Evolutionary conservation across 306 rosid genomes (phyloP).

Genomic region (Adenanthera pavonina): DNA sequence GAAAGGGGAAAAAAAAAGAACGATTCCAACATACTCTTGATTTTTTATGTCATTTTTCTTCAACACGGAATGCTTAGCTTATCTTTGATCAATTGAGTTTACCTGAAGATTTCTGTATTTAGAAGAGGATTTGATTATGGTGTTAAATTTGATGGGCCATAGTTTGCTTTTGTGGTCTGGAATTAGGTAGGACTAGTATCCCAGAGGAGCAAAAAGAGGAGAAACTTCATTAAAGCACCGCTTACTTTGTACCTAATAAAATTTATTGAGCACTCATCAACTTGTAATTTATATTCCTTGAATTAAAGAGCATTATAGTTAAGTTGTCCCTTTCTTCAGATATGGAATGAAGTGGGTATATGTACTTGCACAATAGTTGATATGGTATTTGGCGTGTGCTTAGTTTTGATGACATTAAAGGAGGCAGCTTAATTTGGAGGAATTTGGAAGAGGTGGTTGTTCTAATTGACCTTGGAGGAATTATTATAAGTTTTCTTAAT

Average conservation of each 20-base stretch:
- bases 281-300: background rate
- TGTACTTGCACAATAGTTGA: background rate
- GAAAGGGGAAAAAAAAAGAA: no score
- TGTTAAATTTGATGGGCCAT: conserved; percentile 20
- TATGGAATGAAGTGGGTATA: background rate
- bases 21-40: background rate
- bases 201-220: background rate
- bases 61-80: background rate
- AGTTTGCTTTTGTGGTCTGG: background rate
- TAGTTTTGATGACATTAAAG: background rate
- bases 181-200: background rate
- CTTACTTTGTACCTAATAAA: background rate
- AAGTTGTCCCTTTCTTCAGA: background rate
- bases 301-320: background rate
- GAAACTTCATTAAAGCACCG: background rate
- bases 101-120: background rate
- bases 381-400: background rate
- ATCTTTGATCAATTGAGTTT: background rate
- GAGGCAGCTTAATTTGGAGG: background rate
- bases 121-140: background rate
- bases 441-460: background rate
- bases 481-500: background rate
- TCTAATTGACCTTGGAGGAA: background rate
- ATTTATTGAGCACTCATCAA: background rate
- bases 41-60: background rate